Evolutionary conservation across 768 basidiomycete genomes (phyloP).

Genomic region (Gautieria morchelliformis): DNA sequence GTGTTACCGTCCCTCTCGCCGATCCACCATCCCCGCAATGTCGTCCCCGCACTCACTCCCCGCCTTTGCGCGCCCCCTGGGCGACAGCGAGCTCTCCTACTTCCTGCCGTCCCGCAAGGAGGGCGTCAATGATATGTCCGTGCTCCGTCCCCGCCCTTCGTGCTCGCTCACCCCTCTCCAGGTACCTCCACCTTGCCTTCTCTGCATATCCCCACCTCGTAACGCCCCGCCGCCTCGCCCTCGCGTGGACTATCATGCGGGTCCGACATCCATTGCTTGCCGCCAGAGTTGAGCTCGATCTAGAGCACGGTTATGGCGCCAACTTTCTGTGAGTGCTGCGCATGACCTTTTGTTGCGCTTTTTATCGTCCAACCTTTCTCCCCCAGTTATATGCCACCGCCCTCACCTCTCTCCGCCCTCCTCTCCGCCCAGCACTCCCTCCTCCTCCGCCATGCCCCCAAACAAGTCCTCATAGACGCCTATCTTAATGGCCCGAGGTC

Average conservation of each 20-base stretch:
- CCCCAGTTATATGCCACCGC: conserved; percentile 39
- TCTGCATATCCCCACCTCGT: conserved; percentile 35
- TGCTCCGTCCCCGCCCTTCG: background rate
- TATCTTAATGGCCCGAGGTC: conserved; percentile 76
- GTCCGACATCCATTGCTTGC: conserved; percentile 65
- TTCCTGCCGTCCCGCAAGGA: conserved; percentile 68
- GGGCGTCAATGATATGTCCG: conserved; percentile 84
- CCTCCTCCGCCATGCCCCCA: conserved; percentile 17
- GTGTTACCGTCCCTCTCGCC: no score
- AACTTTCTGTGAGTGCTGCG: conserved; percentile 47
- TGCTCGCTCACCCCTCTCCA: conserved; percentile 19
- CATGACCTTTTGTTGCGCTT: background rate
- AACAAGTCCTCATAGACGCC: conserved; percentile 46
- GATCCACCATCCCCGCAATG: no score
- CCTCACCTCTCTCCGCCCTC: conserved; percentile 35
- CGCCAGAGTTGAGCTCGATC: conserved; percentile 44
- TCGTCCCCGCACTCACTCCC: background rate
- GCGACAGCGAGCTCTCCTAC: conserved; percentile 72
- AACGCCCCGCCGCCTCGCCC: conserved; percentile 35
- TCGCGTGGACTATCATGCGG: conserved; percentile 67
- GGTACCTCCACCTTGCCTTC: conserved; percentile 76
- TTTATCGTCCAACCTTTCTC: no score
- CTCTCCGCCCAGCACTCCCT: conserved; percentile 37
- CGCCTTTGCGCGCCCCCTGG: conserved; percentile 43
- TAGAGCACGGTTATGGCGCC: conserved; percentile 46